Evolutionary conservation across 2,329 filamentous ascomycete species (phyloP), one percentile per base, ranked within the genome.

Genomic region (Clonostachys byssicola): DNA sequence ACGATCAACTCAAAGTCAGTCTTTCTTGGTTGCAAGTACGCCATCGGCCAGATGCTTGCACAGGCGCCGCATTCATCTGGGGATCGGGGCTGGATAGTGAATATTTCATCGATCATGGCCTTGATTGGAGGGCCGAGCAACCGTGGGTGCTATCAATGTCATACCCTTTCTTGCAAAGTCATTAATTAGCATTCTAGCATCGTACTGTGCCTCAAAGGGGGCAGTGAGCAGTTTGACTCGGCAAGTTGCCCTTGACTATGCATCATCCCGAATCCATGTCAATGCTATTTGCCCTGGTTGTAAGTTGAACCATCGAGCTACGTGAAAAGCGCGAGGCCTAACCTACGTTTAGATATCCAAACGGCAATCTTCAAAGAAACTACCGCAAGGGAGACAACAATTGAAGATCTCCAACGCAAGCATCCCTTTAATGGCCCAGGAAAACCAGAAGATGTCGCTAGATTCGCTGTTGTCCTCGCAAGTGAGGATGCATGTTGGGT

Each of bases 221-320:
- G 75, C 72, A 0, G 73, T 79, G 0, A 61, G 69, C 5, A 73
- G 71, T 14, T 50, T 80, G 5, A 81, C 76, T 0, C 65, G 68
- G 34, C 61, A 69, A 7, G 63, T 75, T 0, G 75, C 75, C 0
- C 50, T 75, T 35, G 77, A 81, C 36, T 78, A 75, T 51, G 75
- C 71, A 0, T 55, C 57, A 1, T 55, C 72, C 12, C 60, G 66
- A 1, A 76, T 81, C 23, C 76, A 80, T 49, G 67, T 71, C 34
- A 80, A 80, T 52, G 74, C 74, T 0, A 64, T 80, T 5, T 77
- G 75, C 46, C 77, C 78, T 5, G 78, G 77, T 6, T 80, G 52
- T 13, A 48, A 52, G 36, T 58, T 48, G 20, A 12, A 17, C 13
- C 8, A 6, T 10, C 18, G 4, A 5, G 4, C 18, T 20, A 20